These are phyloP conservation scores for Decorospora gaudefroyi DNA, from an alignment of 2,329 filamentous ascomycete genomes.

Conservation along the genomic window DNA sequence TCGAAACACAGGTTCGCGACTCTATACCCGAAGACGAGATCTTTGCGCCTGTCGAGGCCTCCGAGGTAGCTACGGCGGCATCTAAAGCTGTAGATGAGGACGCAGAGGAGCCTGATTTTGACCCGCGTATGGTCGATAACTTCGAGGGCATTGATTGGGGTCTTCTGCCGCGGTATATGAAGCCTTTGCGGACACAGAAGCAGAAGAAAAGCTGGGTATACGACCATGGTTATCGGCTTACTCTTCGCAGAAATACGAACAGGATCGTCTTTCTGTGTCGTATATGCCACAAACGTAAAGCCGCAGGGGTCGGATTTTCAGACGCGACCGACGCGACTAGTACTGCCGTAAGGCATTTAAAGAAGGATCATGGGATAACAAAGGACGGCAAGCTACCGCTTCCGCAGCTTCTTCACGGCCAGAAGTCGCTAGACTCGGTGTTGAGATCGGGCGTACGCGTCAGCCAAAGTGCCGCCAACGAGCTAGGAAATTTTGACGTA, in stretches of 20 bases:
- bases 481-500: conserved; percentile 2
- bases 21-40: background rate
- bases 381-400: background rate
- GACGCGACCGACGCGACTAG: background rate
- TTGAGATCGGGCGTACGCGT: background rate
- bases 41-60: background rate
- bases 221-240: background rate
- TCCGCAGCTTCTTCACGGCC: background rate
- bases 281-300: background rate
- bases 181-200: background rate
- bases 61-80: background rate
- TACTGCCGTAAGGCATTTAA: background rate
- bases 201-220: background rate
- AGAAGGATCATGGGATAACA: too few relatives aligned
- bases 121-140: background rate
- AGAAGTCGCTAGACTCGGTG: background rate
- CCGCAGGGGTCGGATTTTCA: background rate
- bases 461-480: background rate
- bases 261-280: background rate
- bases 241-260: background rate
- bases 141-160: background rate
- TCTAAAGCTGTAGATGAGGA: background rate
- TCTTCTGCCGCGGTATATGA: background rate
- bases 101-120: background rate
- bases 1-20: background rate